These are phyloP conservation scores for Umbelopsis sp. DNA, from an alignment of 192 early-diverging fungal genomes.

Conservation along the genomic window DNA sequence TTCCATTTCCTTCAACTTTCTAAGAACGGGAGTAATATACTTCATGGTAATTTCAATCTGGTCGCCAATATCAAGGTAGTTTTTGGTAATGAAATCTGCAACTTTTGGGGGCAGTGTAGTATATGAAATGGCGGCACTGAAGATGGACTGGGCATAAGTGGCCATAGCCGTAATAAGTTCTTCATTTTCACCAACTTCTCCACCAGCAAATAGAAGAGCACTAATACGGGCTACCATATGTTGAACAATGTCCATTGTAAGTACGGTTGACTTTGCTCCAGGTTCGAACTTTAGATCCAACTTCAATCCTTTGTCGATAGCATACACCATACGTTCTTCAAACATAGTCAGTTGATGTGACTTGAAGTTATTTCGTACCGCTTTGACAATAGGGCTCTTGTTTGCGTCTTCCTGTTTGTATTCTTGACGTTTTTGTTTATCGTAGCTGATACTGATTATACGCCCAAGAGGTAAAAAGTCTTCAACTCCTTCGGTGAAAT, in stretches of 20 bases:
- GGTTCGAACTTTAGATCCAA: background rate
- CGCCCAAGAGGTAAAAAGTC: constrained; percentile 13
- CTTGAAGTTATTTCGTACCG: constrained; percentile 26
- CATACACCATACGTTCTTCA: constrained; percentile 22
- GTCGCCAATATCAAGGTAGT: constrained; percentile 5
- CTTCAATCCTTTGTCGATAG: constrained; percentile 3
- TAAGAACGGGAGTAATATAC: constrained; percentile 15
- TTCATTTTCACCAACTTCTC: constrained; percentile 5
- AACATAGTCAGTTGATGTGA: constrained; percentile 16
- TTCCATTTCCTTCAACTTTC: background rate
- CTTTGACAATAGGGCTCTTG: background rate
- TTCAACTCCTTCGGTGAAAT: constrained; percentile 23
- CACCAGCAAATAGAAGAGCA: constrained; percentile 24
- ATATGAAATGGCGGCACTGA: constrained; percentile 8
- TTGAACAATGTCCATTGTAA: background rate
- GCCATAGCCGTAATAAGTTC: constrained; percentile 24
- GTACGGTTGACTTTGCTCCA: background rate
- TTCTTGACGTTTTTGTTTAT: constrained; percentile 8
- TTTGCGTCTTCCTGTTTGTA: background rate
- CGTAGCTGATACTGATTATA: constrained; percentile 10
- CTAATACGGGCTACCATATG: constrained; percentile 7
- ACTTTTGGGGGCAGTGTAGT: constrained; percentile 5
- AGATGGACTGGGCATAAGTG: constrained; percentile 21
- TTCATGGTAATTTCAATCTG: constrained; percentile 31
- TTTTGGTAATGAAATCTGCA: constrained; percentile 13